Evolutionary conservation across 2,329 filamentous ascomycete genomes (phyloP).

Genomic region (Hymenoscyphus repandus): DNA sequence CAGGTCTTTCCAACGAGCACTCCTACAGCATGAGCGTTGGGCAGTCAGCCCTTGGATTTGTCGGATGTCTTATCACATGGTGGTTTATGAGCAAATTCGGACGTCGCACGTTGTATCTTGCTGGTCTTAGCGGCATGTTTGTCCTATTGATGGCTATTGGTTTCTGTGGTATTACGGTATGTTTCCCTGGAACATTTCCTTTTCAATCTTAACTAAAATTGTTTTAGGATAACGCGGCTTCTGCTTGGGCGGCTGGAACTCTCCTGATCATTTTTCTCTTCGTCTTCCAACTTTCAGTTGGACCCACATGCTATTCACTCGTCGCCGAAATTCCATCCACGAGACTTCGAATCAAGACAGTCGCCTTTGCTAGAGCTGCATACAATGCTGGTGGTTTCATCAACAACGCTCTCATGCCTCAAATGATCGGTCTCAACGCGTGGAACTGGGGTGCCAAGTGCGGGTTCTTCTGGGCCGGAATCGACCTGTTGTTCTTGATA

Average conservation of each 20-base stretch:
- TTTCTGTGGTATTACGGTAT: slow-evolving; percentile 35
- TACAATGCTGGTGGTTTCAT: slow-evolving; percentile 48
- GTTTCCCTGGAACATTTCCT: too few species aligned
- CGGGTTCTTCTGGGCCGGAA: slow-evolving; percentile 80
- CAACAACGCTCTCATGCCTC: slow-evolving; percentile 57
- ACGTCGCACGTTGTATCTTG: slow-evolving; percentile 45
- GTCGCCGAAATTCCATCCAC: slow-evolving; percentile 77
- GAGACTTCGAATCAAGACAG: slow-evolving; percentile 83
- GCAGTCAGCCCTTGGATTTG: slow-evolving; percentile 40
- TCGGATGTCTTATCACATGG: slow-evolving; percentile 48
- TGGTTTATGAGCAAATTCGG: slow-evolving; percentile 41
- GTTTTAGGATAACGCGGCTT: slow-evolving; percentile 32
- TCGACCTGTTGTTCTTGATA: slow-evolving; percentile 73
- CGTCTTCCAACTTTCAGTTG: slow-evolving; percentile 78
- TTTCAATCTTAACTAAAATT: too few species aligned
- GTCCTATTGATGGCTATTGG: slow-evolving; percentile 42
- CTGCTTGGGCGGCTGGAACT: slow-evolving; percentile 37
- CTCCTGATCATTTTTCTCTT: slow-evolving; percentile 68
- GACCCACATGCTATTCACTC: slow-evolving; percentile 81
- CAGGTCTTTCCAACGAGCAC: slow-evolving; percentile 43
- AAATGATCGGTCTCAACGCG: slow-evolving; percentile 58
- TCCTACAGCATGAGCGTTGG: slow-evolving; percentile 51
- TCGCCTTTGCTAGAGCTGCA: slow-evolving; percentile 73
- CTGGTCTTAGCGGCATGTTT: slow-evolving; percentile 39
- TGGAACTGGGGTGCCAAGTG: slow-evolving; percentile 85